Evolutionary conservation across 257 asterid species (phyloP).

Genomic region (Scutellaria minor): DNA sequence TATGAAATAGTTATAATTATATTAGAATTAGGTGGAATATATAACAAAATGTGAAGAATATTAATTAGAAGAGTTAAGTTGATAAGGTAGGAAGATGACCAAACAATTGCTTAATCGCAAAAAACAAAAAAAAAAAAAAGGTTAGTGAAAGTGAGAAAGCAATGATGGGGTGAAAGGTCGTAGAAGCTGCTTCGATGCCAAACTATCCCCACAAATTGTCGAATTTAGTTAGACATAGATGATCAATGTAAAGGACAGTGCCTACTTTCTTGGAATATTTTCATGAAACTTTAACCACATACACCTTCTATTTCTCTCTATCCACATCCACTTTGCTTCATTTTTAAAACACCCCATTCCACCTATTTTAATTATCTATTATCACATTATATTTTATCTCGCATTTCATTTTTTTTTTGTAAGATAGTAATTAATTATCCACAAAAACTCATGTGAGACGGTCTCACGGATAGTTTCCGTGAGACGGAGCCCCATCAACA

Average conservation of each 20-base stretch:
- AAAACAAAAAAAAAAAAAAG: neutral
- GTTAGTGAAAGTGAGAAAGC: constrained; percentile 22
- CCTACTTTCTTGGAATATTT: constrained; percentile 43
- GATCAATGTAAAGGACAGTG: constrained; percentile 38
- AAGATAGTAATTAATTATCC: no score
- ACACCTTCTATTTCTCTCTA: neutral
- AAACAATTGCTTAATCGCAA: constrained; percentile 9
- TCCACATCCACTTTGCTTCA: neutral
- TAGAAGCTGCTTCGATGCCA: constrained; percentile 35
- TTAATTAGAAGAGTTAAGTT: no score
- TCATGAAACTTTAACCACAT: constrained; percentile 11
- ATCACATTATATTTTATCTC: no score
- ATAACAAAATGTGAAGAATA: no score
- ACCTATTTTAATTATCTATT: neutral
- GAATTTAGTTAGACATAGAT: constrained; percentile 40
- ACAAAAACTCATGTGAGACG: no score
- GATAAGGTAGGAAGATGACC: neutral
- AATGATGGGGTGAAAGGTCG: constrained; percentile 32
- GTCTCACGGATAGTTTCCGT: no score
- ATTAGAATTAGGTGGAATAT: no score
- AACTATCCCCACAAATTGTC: constrained; percentile 39
- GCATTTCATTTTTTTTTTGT: no score
- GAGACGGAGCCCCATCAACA: no score
- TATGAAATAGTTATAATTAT: no score
- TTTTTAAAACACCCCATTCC: neutral